phyloP scores from a whole-genome alignment of 805 yeast species.

The Candida sakaeoensis region DNA sequence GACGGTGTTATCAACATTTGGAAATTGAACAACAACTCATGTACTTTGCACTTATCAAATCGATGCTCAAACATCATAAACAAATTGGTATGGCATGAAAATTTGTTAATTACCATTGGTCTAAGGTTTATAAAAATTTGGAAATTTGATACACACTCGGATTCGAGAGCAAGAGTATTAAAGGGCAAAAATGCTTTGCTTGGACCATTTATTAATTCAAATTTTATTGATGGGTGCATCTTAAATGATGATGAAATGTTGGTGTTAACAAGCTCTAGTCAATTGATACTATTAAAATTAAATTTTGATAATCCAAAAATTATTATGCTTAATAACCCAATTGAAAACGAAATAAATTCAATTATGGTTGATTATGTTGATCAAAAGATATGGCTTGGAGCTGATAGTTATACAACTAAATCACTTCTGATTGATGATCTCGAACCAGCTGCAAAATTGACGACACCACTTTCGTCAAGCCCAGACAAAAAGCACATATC shows the following conservation, averaged over 20 bases:
- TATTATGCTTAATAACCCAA: slow-evolving; percentile 14
- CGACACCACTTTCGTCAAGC: not conserved
- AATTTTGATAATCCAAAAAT: slow-evolving; percentile 20
- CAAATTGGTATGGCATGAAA: slow-evolving; percentile 53
- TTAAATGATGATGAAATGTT: slow-evolving; percentile 35
- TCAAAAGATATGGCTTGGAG: slow-evolving; percentile 26
- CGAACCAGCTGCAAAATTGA: slow-evolving; percentile 6
- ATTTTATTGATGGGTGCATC: slow-evolving; percentile 41
- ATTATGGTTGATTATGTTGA: slow-evolving; percentile 17
- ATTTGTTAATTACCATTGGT: slow-evolving; percentile 53
- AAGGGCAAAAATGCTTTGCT: slow-evolving; percentile 60
- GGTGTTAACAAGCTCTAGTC: slow-evolving; percentile 29
- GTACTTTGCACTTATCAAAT: slow-evolving; percentile 47
- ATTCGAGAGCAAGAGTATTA: slow-evolving; percentile 25
- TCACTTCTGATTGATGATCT: slow-evolving; percentile 13
- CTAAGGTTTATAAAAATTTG: slow-evolving; percentile 60
- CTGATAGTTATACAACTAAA: slow-evolving; percentile 11
- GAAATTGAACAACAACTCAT: slow-evolving; percentile 28
- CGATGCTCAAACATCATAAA: slow-evolving; percentile 59
- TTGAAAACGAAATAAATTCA: slow-evolving; percentile 15
- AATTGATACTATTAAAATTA: slow-evolving; percentile 26
- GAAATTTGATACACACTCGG: slow-evolving; percentile 37
- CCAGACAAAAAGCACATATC: not conserved
- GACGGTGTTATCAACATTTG: slow-evolving; percentile 69
- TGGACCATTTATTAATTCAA: slow-evolving; percentile 46